These are phyloP conservation scores for Podila epigama DNA, from an alignment of 192 early-diverging fungal species.

Conservation along the genomic window DNA sequence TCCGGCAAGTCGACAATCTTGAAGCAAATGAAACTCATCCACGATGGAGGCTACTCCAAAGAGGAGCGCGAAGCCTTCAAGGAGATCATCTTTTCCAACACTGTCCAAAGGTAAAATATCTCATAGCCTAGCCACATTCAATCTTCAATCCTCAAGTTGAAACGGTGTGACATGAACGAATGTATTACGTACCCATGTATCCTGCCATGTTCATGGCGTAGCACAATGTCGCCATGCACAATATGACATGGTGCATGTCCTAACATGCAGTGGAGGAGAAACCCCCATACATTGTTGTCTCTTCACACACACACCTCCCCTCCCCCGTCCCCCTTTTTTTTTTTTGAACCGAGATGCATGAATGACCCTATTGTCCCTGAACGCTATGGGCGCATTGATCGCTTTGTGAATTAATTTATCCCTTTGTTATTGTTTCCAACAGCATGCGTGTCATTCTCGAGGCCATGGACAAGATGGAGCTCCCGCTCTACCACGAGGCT, in stretches of 20 bases:
- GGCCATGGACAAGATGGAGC: conserved; percentile 89
- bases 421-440: background rate
- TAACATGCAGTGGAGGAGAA: too few relatives aligned
- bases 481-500: conserved; percentile 70
- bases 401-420: background rate
- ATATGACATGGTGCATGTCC: too few relatives aligned
- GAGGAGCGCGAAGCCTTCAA: conserved; percentile 94
- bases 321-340: background rate
- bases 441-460: conserved; percentile 94
- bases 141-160: too few relatives aligned
- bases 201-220: too few relatives aligned
- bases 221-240: too few relatives aligned
- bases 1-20: conserved; percentile 97
- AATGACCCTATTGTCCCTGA: too few relatives aligned
- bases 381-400: too few relatives aligned
- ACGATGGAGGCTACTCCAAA: conserved; percentile 90
- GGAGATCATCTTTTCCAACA: conserved; percentile 96
- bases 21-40: conserved; percentile 99
- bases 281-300: too few relatives aligned
- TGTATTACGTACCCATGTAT: background rate
- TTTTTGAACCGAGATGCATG: background rate
- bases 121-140: background rate
- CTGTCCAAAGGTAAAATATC: conserved; percentile 75
- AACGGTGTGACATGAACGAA: background rate
- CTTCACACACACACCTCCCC: background rate